These are phyloP conservation scores for Saccharomycopsis amapae DNA, from an alignment of 805 yeast genomes.

Conservation along the genomic window DNA sequence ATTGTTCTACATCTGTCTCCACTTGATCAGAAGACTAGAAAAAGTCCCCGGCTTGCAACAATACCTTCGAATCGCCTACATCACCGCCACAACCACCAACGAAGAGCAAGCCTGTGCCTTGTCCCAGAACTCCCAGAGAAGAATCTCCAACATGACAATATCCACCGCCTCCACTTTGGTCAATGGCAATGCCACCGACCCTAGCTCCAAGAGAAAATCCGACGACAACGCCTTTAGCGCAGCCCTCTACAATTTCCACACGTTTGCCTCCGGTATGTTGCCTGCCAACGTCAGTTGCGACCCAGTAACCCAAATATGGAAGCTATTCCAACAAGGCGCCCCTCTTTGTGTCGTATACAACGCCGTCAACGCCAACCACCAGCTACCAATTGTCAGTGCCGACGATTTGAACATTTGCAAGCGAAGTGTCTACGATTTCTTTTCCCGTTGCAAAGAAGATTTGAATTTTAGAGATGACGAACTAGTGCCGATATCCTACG, in stretches of 20 bases:
- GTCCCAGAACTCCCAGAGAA: conserved; percentile 34
- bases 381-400: conserved; percentile 58
- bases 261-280: conserved; percentile 69
- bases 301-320: conserved; percentile 88
- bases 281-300: conserved; percentile 74
- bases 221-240: conserved; percentile 30
- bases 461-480: conserved; percentile 71
- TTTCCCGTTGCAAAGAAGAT: conserved; percentile 75
- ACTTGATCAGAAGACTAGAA: conserved; percentile 48
- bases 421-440: conserved; percentile 82
- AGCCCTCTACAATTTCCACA: conserved; percentile 34
- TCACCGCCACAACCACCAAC: conserved; percentile 58
- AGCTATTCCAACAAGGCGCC: conserved; percentile 84
- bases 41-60: conserved; percentile 62
- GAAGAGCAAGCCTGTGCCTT: conserved; percentile 59
- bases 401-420: conserved; percentile 83
- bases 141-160: not conserved
- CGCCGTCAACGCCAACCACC: conserved; percentile 43
- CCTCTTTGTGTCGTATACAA: conserved; percentile 85
- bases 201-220: conserved; percentile 23
- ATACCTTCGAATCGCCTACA: conserved; percentile 55
- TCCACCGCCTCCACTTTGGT: not conserved
- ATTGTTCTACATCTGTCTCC: conserved; percentile 57
- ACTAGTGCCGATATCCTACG: conserved; percentile 84
- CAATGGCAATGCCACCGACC: conserved; percentile 2